Percentiles rank a stretch among this genome's conserved stretches.
Conservation (phyloP, 1,284 basidiomycete species). For the Mycocalia duriaeana region DNA sequence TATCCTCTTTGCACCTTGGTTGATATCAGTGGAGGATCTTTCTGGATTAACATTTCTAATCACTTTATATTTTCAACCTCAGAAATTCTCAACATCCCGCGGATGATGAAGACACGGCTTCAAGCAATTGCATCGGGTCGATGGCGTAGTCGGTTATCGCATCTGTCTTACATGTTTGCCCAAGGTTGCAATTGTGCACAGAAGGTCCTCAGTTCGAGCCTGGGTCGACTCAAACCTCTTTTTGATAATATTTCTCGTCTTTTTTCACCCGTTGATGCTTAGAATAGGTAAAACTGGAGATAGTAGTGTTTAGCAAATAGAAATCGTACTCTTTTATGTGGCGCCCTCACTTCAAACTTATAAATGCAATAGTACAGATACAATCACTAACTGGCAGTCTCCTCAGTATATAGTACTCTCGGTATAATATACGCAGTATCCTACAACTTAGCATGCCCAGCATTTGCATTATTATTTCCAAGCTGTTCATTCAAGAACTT, state of each 20-base stretch:
- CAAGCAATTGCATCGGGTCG: too few relatives aligned
- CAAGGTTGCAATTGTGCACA: not conserved
- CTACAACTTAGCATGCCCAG: not conserved
- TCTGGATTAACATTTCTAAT: too few relatives aligned
- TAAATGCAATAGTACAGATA: too few relatives aligned
- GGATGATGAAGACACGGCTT: too few relatives aligned
- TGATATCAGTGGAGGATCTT: too few relatives aligned
- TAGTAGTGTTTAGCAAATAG: not conserved
- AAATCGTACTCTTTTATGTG: not conserved
- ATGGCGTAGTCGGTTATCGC: conserved; percentile 76
- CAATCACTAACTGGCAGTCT: too few relatives aligned
- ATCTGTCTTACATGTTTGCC: conserved; percentile 56
- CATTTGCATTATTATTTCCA: not conserved
- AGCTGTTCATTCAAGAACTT: conserved; percentile 14
- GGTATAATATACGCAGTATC: not conserved
- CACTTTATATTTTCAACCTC: too few relatives aligned
- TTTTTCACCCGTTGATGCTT: not conserved
- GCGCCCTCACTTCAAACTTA: not conserved
- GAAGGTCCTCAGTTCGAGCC: not conserved
- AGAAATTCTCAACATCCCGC: too few relatives aligned
- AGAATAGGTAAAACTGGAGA: not conserved
- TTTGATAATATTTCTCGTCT: not conserved
- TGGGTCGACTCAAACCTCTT: not conserved
- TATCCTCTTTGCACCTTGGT: too few relatives aligned
- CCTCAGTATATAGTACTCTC: not conserved